Evolutionary conservation across 1,284 basidiomycete genomes (phyloP), one percentile per base, ranked within the genome.

Genomic region (Coniophora puteana): DNA sequence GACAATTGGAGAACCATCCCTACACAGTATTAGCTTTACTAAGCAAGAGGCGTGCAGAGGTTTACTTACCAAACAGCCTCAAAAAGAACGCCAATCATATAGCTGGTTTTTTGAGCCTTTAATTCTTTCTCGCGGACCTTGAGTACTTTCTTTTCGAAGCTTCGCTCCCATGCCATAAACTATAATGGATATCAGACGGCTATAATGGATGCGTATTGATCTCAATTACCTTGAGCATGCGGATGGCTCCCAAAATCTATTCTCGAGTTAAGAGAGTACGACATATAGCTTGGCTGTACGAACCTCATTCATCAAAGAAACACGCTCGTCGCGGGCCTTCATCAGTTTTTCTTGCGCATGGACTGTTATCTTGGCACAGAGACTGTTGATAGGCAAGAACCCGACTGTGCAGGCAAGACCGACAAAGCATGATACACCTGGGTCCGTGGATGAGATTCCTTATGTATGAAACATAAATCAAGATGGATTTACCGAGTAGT

Each of bases 91-190:
- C 92, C 89, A 42, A 93, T 90, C 10, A 75, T 72, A 59, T 88
- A 93, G 63, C 89, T 92, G 33, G 84, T 65, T 45, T 77, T 79
- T 58, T 90, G 87, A 59, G 80, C 89, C 49, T 79, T 78, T 8
- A 93, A 69, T 60, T 93, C 89, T 51, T 80, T 80, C 37, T 74
- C 76, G n/a, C 89, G 76, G 44, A 91, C 71, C 37, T 74, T 76
- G 40, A 85, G 63, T n/a, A 93, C 80, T 4, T 79, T 71, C 17
- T 71, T 66, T 62, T 93, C 89, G 53, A 93, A 93, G 51, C 80
- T 85, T 11, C 86, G 77, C 63, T 94, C 90, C 89, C 89, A 92
- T 5, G 86, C 87, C 87, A 91, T 91, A 62, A 91, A 91, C 76
- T 82, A 44, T 18, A 6, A 28, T 37, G 5, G 17, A 18, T 32